These are phyloP conservation scores for Syzygium jambos DNA, from an alignment of 345 rosid species.

Conservation along the genomic window DNA sequence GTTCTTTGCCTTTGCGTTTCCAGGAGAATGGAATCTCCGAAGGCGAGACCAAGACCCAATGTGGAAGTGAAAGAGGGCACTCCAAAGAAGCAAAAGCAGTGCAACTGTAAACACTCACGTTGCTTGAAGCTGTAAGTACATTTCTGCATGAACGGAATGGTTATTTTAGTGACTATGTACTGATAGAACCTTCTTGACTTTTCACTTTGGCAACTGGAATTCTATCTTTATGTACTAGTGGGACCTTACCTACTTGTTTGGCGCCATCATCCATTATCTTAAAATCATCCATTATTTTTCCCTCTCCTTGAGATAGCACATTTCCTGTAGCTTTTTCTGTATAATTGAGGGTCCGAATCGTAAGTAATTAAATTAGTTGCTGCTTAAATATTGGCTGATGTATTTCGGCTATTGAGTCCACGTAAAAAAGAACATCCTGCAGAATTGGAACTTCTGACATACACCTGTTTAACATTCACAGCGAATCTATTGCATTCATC, in stretches of 20 bases:
- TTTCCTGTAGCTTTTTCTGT: neutral
- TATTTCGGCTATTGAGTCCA: neutral
- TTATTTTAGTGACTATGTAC: neutral
- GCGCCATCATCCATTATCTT: neutral
- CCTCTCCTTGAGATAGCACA: neutral
- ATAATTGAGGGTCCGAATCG: neutral
- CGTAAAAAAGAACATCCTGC: neutral
- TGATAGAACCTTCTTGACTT: neutral
- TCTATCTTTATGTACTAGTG: neutral
- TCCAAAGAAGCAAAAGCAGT: conserved; percentile 92
- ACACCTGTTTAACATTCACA: neutral
- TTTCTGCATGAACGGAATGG: neutral
- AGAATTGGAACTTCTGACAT: neutral
- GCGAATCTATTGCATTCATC: neutral
- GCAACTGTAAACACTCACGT: conserved; percentile 96
- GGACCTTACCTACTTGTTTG: neutral
- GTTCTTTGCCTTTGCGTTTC: neutral
- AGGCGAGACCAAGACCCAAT: conserved; percentile 50
- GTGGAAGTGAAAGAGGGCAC: conserved; percentile 79
- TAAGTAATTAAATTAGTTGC: neutral
- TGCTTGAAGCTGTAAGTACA: conserved; percentile 89
- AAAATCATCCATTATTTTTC: neutral
- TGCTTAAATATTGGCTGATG: neutral
- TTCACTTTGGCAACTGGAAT: neutral
- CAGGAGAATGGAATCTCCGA: conserved; percentile 90